Evolutionary conservation across 805 yeast species (phyloP).

Genomic region (Ogataea saltuana): DNA sequence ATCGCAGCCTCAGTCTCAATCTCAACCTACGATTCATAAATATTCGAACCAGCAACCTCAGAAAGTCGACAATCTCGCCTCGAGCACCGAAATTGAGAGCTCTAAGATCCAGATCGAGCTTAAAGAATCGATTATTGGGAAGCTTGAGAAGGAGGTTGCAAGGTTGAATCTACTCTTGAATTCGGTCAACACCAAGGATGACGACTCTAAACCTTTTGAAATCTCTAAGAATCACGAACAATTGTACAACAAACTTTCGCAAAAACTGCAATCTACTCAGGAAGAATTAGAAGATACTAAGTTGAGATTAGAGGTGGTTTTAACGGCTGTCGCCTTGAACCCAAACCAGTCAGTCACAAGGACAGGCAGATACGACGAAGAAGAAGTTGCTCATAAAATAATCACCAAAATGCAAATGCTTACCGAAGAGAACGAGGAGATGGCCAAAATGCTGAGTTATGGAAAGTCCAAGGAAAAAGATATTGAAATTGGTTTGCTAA

Average conservation of each 20-base stretch:
- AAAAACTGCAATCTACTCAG: constrained; percentile 31
- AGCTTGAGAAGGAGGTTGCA: constrained; percentile 46
- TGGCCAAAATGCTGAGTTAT: constrained; percentile 68
- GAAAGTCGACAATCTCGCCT: constrained; percentile 4
- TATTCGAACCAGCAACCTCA: constrained; percentile 9
- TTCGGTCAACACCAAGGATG: constrained; percentile 36
- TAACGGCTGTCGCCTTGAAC: constrained; percentile 54
- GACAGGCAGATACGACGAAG: constrained; percentile 67
- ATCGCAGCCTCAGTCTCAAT: constrained; percentile 3
- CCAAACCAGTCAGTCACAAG: constrained; percentile 49
- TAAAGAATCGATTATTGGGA: constrained; percentile 52
- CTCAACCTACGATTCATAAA: constrained; percentile 7
- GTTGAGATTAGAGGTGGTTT: constrained; percentile 58
- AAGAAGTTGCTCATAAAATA: constrained; percentile 73
- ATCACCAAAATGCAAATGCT: constrained; percentile 59
- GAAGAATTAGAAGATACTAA: constrained; percentile 63
- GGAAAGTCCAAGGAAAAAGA: constrained; percentile 75
- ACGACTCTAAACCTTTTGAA: constrained; percentile 25
- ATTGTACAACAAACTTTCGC: constrained; percentile 32
- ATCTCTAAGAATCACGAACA: constrained; percentile 38
- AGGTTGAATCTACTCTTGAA: constrained; percentile 44
- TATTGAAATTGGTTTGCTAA: constrained; percentile 64
- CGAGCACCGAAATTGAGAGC: constrained; percentile 34
- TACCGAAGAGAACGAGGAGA: constrained; percentile 66
- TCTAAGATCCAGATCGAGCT: constrained; percentile 52